A percentile compares a stretch with the other conserved stretches of the same genome.
phyloP scores from a whole-genome alignment of 2,329 filamentous ascomycete genomes.

The Onygenales sp. region DNA sequence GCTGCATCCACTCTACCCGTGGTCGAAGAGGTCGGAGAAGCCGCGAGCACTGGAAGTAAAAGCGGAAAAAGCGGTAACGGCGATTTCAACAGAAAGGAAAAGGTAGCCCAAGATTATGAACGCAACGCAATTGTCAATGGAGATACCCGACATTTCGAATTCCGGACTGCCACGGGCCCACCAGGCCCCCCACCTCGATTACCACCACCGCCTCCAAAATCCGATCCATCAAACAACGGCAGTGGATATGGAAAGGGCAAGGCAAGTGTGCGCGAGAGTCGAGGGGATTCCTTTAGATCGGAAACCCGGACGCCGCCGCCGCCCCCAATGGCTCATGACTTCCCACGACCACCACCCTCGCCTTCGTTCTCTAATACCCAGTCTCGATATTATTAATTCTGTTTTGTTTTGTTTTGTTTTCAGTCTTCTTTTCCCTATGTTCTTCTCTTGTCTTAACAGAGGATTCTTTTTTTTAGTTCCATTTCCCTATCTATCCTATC shows the following conservation, averaged over 20 bases:
- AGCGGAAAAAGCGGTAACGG: constrained; percentile 6
- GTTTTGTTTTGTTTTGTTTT: not conserved
- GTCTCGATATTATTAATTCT: not conserved
- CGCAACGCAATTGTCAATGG: not conserved
- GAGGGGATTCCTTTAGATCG: not conserved
- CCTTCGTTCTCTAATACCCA: not conserved
- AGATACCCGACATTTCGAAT: constrained; percentile 6
- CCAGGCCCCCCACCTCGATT: constrained; percentile 8
- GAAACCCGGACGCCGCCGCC: constrained; percentile 4
- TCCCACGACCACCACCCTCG: constrained; percentile 1
- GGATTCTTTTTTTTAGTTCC: not conserved
- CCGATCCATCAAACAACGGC: constrained; percentile 3
- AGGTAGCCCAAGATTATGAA: not conserved
- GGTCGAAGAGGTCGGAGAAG: constrained; percentile 83
- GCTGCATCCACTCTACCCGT: constrained; percentile 59
- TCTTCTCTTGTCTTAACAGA: constrained; percentile 1
- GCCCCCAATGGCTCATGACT: not conserved
- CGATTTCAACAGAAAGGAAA: not conserved
- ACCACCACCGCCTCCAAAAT: constrained; percentile 9
- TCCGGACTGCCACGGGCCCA: constrained; percentile 8
- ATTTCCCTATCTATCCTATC: not conserved
- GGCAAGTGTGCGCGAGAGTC: not conserved
- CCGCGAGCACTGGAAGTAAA: constrained; percentile 39
- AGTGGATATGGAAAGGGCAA: constrained; percentile 3
- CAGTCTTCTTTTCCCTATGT: not conserved